Conservation (phyloP, 257 asterid genomes). For the Solanum boliviense region DNA sequence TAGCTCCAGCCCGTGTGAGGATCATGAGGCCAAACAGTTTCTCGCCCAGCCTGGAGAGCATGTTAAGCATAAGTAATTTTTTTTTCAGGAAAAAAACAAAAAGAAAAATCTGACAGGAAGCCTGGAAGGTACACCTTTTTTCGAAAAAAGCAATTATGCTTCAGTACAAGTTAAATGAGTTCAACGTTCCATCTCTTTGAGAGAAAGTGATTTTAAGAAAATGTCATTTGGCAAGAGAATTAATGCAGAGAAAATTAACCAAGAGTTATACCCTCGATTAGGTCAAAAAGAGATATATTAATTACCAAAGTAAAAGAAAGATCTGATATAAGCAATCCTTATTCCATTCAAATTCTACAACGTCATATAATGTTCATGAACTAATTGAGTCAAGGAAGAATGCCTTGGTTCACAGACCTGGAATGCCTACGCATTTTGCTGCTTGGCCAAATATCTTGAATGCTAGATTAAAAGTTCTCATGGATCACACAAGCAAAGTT, state of each 20-base stretch:
- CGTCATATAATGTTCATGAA: background rate
- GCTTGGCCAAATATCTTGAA: background rate
- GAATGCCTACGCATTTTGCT: background rate
- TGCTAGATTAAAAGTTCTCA: background rate
- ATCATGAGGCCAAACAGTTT: constrained; percentile 95
- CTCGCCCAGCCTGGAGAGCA: constrained; percentile 62
- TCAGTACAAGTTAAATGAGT: background rate
- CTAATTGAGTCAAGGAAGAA: background rate
- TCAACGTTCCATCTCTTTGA: background rate
- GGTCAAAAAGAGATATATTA: background rate
- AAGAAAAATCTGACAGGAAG: background rate
- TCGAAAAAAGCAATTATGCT: background rate
- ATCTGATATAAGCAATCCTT: background rate
- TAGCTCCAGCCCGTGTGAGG: constrained; percentile 97
- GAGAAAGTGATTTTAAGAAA: background rate
- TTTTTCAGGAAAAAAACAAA: background rate
- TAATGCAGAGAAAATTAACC: background rate
- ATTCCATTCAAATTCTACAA: background rate
- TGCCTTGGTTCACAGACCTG: background rate
- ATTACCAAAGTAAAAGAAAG: background rate
- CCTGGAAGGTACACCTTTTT: background rate
- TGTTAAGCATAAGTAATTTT: background rate
- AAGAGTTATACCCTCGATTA: background rate
- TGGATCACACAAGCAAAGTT: background rate
- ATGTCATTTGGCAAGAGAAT: background rate